Conservation (phyloP, 768 basidiomycete species). For the Dentipellis fragilis region DNA sequence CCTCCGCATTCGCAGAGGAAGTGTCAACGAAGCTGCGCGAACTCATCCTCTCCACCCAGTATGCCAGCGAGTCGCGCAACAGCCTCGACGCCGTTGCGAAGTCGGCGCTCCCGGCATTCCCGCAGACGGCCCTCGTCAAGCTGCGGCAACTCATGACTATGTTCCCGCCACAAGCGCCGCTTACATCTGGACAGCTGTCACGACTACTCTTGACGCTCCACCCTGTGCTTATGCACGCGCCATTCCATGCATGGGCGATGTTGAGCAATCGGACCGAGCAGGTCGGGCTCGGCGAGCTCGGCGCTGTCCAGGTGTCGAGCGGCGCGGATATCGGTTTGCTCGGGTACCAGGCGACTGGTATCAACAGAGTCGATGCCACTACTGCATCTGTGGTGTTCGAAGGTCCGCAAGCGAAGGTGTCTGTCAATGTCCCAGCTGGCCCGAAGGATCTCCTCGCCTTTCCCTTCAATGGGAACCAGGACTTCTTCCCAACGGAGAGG, state of each 20-base stretch:
- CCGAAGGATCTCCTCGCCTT: slow-evolving; percentile 33
- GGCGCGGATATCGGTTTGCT: slow-evolving; percentile 36
- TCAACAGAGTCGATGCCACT: slow-evolving; percentile 30
- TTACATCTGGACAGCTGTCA: slow-evolving; percentile 40
- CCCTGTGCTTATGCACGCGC: slow-evolving; percentile 43
- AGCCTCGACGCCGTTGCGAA: slow-evolving; percentile 43
- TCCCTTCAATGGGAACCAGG: slow-evolving; percentile 26
- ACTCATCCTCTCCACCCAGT: slow-evolving; percentile 52
- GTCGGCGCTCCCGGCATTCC: slow-evolving; percentile 48
- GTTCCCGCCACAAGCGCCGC: slow-evolving; percentile 42
- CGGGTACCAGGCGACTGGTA: slow-evolving; percentile 36
- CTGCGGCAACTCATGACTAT: slow-evolving; percentile 31
- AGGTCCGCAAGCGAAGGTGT: slow-evolving; percentile 22
- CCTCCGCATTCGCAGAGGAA: slow-evolving; percentile 1
- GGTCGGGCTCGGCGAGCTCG: slow-evolving; percentile 42
- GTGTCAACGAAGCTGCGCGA: slow-evolving; percentile 39
- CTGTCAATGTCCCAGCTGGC: slow-evolving; percentile 39
- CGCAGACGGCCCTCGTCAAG: slow-evolving; percentile 51
- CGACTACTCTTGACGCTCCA: slow-evolving; percentile 49
- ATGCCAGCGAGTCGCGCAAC: slow-evolving; percentile 48
- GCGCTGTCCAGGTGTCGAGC: slow-evolving; percentile 31
- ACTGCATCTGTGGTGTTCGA: slow-evolving; percentile 35
- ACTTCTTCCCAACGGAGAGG: slow-evolving; percentile 37
- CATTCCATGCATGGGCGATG: slow-evolving; percentile 54
- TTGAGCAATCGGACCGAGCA: slow-evolving; percentile 47